phyloP scores from a whole-genome alignment of 192 early-diverging fungal species.

The Coemansia sp. region DNA sequence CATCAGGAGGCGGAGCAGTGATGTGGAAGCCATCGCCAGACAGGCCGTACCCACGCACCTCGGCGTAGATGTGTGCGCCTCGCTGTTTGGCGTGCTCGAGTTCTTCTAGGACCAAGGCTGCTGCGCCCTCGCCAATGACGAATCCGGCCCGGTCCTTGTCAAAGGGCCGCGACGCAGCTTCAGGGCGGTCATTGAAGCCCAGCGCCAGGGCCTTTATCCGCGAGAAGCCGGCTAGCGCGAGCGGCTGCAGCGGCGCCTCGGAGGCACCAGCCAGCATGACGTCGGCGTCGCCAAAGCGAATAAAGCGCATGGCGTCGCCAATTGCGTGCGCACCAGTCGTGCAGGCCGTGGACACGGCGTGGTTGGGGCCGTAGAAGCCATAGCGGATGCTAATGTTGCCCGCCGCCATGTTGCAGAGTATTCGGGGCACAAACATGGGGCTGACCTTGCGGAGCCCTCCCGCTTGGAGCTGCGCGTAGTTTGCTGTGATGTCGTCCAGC shows the following conservation, averaged over 20 bases:
- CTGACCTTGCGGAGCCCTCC: slow-evolving; percentile 71
- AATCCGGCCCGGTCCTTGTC: slow-evolving; percentile 84
- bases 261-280: slow-evolving; percentile 94
- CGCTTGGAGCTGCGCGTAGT: slow-evolving; percentile 48
- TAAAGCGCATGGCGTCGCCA: slow-evolving; percentile 92
- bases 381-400: slow-evolving; percentile 90
- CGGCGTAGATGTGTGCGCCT: slow-evolving; percentile 88
- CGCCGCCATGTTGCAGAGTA: slow-evolving; percentile 93
- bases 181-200: slow-evolving; percentile 75
- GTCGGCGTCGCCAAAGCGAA: slow-evolving; percentile 88
- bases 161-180: slow-evolving; percentile 87
- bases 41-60: slow-evolving; percentile 85
- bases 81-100: slow-evolving; percentile 79
- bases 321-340: slow-evolving; percentile 94
- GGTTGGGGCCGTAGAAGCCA: slow-evolving; percentile 86
- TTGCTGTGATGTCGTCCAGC: slow-evolving; percentile 75
- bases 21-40: slow-evolving; percentile 92
- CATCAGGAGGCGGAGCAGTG: slow-evolving; percentile 86
- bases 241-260: slow-evolving; percentile 80
- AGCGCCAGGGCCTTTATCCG: slow-evolving; percentile 76
- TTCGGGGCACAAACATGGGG: slow-evolving; percentile 88
- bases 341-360: slow-evolving; percentile 90
- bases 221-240: slow-evolving; percentile 87
- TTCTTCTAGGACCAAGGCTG: slow-evolving; percentile 86
- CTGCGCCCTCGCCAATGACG: slow-evolving; percentile 93